A percentile compares a stretch with the other conserved stretches of the same genome.
phyloP scores from a whole-genome alignment of 116 monocot species.

The Cymodocea nodosa region DNA sequence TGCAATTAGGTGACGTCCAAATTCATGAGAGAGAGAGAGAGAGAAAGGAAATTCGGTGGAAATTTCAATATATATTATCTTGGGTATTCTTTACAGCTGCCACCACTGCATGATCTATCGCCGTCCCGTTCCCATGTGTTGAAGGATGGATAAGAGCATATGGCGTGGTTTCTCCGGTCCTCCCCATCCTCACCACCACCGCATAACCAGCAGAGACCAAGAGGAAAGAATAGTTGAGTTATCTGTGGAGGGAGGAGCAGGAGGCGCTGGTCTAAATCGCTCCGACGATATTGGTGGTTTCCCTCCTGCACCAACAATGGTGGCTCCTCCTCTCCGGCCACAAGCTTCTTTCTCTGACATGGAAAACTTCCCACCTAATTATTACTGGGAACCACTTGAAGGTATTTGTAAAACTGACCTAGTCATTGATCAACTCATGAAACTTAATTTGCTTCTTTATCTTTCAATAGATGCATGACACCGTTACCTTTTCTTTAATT shows the following conservation, averaged over 20 bases:
- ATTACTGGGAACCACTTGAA: conserved; percentile 1
- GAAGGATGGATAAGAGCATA: conserved; percentile 4
- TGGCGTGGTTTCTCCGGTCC: conserved; percentile 4
- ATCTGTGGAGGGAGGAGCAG: not conserved
- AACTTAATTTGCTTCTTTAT: not conserved
- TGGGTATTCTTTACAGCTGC: not conserved
- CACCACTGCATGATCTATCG: not conserved
- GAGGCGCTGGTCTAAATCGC: not conserved
- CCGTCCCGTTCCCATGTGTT: conserved; percentile 1
- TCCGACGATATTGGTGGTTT: not conserved
- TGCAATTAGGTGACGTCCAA: too few relatives aligned
- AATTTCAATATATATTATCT: conserved; percentile 1
- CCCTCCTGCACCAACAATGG: not conserved
- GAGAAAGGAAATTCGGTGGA: too few relatives aligned
- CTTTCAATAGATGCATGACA: not conserved
- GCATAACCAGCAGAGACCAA: not conserved
- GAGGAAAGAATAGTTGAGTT: not conserved
- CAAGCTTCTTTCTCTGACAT: not conserved
- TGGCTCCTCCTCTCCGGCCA: not conserved
- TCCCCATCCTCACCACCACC: not conserved
- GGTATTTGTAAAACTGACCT: not conserved
- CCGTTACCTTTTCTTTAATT: not conserved
- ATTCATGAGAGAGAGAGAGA: too few relatives aligned
- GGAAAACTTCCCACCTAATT: not conserved
- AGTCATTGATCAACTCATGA: not conserved